Percentiles rank a stretch among this genome's conserved stretches.
Conservation (phyloP, 1,139 yeast species). For the Geotrichum candidum region DNA sequence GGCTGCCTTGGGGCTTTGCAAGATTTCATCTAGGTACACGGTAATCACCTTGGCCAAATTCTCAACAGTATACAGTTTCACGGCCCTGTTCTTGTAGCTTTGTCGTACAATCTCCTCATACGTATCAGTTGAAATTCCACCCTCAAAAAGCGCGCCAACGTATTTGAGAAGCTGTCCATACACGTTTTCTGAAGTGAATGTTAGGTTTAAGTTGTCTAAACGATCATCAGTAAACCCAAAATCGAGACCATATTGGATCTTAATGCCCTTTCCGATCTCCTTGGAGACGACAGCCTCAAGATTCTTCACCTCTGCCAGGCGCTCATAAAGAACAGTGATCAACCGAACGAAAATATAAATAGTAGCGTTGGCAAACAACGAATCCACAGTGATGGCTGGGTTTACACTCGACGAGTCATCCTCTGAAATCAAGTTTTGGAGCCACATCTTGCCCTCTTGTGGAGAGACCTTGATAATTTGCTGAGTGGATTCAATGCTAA, state of each 20-base stretch:
- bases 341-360: slow-evolving; percentile 87
- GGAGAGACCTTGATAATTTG: background rate
- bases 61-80: slow-evolving; percentile 85
- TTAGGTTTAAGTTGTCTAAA: slow-evolving; percentile 71
- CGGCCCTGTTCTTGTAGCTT: slow-evolving; percentile 90
- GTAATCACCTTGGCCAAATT: slow-evolving; percentile 86
- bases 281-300: slow-evolving; percentile 61
- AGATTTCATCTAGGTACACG: slow-evolving; percentile 75
- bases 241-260: slow-evolving; percentile 83
- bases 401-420: slow-evolving; percentile 23
- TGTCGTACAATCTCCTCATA: slow-evolving; percentile 93
- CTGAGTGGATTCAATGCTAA: background rate
- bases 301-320: slow-evolving; percentile 69
- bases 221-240: slow-evolving; percentile 76
- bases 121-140: slow-evolving; percentile 90
- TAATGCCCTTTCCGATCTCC: slow-evolving; percentile 54
- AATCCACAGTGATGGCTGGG: slow-evolving; percentile 11
- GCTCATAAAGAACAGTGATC: slow-evolving; percentile 69
- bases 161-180: slow-evolving; percentile 70
- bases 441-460: background rate
- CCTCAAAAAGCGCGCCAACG: slow-evolving; percentile 74
- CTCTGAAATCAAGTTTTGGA: background rate
- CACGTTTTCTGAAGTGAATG: slow-evolving; percentile 63
- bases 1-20: slow-evolving; percentile 72
- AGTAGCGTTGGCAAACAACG: slow-evolving; percentile 79